These are phyloP conservation scores for Paramecium caudatum DNA, from an alignment of 73 alveolate genomes.

Conservation along the genomic window DNA sequence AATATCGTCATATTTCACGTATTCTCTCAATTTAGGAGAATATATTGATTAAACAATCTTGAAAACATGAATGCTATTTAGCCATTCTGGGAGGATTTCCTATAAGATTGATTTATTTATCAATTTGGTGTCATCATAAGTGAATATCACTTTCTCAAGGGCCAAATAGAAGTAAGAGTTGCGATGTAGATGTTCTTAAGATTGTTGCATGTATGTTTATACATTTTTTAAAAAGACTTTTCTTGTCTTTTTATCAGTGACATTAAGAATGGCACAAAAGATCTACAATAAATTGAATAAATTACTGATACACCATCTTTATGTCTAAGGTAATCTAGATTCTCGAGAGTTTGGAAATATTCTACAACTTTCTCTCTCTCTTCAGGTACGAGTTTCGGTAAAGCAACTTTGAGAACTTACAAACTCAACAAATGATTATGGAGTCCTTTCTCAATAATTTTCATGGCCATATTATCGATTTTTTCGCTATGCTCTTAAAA, in stretches of 20 bases:
- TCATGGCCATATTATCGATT: constrained; percentile 62
- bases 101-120: constrained; percentile 14
- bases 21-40: constrained; percentile 35
- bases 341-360: constrained; percentile 15
- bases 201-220: constrained; percentile 16
- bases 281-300: neutral
- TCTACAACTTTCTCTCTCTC: constrained; percentile 56
- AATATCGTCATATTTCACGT: constrained; percentile 1
- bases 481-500: constrained; percentile 17
- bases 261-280: constrained; percentile 53
- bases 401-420: constrained; percentile 5
- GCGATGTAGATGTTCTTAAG: constrained; percentile 10
- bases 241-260: constrained; percentile 45
- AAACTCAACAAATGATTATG: constrained; percentile 55
- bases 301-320: constrained; percentile 48
- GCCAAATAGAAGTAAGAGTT: constrained; percentile 47
- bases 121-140: constrained; percentile 52
- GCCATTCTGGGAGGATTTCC: constrained; percentile 5
- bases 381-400: constrained; percentile 36
- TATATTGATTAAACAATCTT: constrained; percentile 22
- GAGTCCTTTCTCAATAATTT: constrained; percentile 57
- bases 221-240: constrained; percentile 14
- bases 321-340: constrained; percentile 31
- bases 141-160: neutral
- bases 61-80: neutral